Evolutionary conservation across 352 stramenopile species (phyloP), one percentile per base, ranked within the genome.

Genomic region (Pythium brachiatum): DNA sequence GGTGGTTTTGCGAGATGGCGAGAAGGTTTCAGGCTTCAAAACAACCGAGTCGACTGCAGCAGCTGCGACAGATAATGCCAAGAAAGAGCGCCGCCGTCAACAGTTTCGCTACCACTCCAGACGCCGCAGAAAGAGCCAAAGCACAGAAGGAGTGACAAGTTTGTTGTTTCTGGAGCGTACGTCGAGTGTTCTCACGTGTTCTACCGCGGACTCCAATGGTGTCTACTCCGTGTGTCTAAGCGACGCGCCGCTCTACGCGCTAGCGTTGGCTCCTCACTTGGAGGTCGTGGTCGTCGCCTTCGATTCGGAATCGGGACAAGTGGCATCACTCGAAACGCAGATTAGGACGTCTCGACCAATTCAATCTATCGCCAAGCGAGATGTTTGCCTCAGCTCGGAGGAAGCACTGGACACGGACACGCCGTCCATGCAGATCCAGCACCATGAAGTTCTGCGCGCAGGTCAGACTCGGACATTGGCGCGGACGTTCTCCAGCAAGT

Each of bases 11-110:
- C 53, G 70, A 60, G 61, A 63, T 4, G 72, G 70, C 11, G 76
- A 83, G 18, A 71, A 78, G 21, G 62, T 81, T 7, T 68, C 56
- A 18, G 73, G 71, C 23, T 74, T 76, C 31, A 70, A 66, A 46
- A 58, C 23, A 31, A 63, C 26, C 9, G 60, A 66, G 53, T 50
- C 18, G 20, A 31, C 18, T 9, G 48, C 50, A 43, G 16, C 29
- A 36, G 23, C 50, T n/a, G n/a, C 18, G 13, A 20, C 48, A 18
- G 48, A 3, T 7, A 25, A 18, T 55, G 7, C 25, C 3, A 55
- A 39, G 48, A 55, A 15, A 11, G 18, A 58, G 44, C n/a, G n/a
- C n/a, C n/a, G n/a, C n/a, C n/a, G n/a, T n/a, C n/a, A n/a, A n/a
- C n/a, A n/a, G n/a, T n/a, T n/a, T n/a, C n/a, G n/a, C n/a, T n/a